phyloP scores from a whole-genome alignment of 192 early-diverging fungal genomes.

The Coemansia guatemalensis region DNA sequence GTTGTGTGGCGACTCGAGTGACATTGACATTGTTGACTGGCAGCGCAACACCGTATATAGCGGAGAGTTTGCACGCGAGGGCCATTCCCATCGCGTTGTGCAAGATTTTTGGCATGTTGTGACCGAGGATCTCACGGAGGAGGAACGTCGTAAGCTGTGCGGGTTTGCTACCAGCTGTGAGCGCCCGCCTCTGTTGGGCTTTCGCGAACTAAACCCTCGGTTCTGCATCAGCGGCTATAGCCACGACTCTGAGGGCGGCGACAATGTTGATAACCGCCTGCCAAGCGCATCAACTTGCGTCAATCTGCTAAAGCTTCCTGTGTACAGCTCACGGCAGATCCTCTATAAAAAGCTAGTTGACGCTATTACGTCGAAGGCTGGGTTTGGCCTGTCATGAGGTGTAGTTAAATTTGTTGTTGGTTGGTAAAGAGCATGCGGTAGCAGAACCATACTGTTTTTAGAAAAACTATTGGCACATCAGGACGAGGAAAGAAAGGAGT shows the following conservation, averaged over 20 bases:
- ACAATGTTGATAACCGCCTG: constrained; percentile 63
- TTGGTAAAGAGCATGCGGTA: no score
- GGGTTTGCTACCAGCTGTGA: constrained; percentile 93
- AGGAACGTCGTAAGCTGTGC: constrained; percentile 59
- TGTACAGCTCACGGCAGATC: constrained; percentile 60
- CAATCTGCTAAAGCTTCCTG: constrained; percentile 89
- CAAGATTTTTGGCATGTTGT: constrained; percentile 70
- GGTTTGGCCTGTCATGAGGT: constrained; percentile 84
- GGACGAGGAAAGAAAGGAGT: no score
- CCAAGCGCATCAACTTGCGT: constrained; percentile 83
- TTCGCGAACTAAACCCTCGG: constrained; percentile 56
- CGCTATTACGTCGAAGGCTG: constrained; percentile 83
- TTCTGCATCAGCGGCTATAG: constrained; percentile 39
- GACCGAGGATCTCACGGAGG: constrained; percentile 41
- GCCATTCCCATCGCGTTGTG: constrained; percentile 71
- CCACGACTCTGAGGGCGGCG: constrained; percentile 15
- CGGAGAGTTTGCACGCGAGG: constrained; percentile 58
- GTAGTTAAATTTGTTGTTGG: no score
- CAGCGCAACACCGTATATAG: constrained; percentile 71
- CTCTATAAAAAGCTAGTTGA: constrained; percentile 74
- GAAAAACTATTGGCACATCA: no score
- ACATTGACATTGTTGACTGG: constrained; percentile 79
- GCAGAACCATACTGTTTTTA: no score
- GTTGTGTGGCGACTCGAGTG: constrained; percentile 73
- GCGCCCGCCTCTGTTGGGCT: constrained; percentile 89